Conservation (phyloP, 805 yeast genomes). For the Grigorovia humatica region DNA sequence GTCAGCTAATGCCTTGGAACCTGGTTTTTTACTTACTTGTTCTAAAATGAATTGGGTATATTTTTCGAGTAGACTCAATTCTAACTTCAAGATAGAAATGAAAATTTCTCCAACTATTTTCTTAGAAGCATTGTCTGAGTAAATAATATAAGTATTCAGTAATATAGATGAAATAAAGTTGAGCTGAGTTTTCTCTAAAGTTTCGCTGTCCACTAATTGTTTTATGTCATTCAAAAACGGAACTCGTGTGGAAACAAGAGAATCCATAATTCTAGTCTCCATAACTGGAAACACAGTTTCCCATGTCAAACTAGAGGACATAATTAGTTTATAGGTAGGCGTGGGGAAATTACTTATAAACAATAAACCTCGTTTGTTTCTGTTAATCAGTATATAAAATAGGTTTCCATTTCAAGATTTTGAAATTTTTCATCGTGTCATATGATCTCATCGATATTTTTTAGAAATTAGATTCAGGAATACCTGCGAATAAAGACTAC, state of each 20-base stretch:
- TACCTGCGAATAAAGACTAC: background rate
- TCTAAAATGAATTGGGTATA: constrained; percentile 33
- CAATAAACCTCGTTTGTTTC: background rate
- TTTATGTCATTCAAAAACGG: constrained; percentile 21
- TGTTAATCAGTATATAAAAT: background rate
- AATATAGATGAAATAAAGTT: constrained; percentile 28
- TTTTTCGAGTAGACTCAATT: constrained; percentile 28
- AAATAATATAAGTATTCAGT: constrained; percentile 40
- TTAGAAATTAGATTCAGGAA: background rate
- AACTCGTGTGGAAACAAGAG: constrained; percentile 17
- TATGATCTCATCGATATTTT: background rate
- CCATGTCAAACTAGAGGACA: constrained; percentile 12
- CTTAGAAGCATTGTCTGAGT: constrained; percentile 43
- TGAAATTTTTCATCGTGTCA: background rate
- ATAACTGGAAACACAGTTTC: constrained; percentile 16
- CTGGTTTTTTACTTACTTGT: constrained; percentile 23
- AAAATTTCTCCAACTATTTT: constrained; percentile 34
- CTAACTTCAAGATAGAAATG: constrained; percentile 26
- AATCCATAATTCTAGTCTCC: constrained; percentile 15
- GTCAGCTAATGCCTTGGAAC: constrained; percentile 45
- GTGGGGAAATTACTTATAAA: background rate
- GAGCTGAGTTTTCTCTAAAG: constrained; percentile 16
- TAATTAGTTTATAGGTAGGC: background rate
- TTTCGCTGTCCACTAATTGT: constrained; percentile 12
- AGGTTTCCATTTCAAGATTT: background rate